Conservation (phyloP, 116 monocot species). For the Papilionanthe hybrid region DNA sequence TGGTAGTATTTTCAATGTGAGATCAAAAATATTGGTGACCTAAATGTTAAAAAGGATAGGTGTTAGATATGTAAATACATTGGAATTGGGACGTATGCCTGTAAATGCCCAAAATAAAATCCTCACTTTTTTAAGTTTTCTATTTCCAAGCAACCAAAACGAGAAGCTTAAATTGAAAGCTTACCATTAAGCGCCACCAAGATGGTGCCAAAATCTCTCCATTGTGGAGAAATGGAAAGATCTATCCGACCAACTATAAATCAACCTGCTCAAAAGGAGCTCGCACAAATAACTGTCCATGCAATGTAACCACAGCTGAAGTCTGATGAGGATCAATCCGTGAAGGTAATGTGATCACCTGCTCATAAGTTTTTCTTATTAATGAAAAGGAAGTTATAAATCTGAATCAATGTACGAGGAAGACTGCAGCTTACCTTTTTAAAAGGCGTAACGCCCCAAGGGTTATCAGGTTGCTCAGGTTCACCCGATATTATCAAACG, state of each 20-base stretch:
- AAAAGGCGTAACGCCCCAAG: conserved; percentile 96
- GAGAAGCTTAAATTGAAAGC: too few species aligned
- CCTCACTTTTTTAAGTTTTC: too few species aligned
- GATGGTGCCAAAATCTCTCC: neutral
- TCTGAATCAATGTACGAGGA: neutral
- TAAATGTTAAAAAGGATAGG: too few species aligned
- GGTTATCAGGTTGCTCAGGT: conserved; percentile 94
- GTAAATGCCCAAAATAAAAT: too few species aligned
- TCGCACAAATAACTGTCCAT: conserved; percentile 91
- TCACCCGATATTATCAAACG: conserved; percentile 89
- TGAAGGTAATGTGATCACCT: conserved; percentile 88
- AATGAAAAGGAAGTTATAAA: neutral
- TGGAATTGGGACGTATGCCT: too few species aligned
- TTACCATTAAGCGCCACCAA: neutral
- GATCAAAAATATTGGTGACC: too few species aligned
- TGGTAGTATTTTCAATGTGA: too few species aligned
- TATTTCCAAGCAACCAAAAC: too few species aligned
- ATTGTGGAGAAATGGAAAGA: neutral
- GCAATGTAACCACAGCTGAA: conserved; percentile 90
- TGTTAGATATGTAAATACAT: too few species aligned
- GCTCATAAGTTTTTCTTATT: too few species aligned
- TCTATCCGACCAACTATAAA: conserved; percentile 10
- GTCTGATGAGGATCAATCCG: conserved; percentile 92
- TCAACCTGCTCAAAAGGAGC: conserved; percentile 77
- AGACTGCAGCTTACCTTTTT: conserved; percentile 56